Evolutionary conservation across 768 basidiomycete species (phyloP), one percentile per base, ranked within the genome.

Genomic region (Xerocomellus amylosporus): DNA sequence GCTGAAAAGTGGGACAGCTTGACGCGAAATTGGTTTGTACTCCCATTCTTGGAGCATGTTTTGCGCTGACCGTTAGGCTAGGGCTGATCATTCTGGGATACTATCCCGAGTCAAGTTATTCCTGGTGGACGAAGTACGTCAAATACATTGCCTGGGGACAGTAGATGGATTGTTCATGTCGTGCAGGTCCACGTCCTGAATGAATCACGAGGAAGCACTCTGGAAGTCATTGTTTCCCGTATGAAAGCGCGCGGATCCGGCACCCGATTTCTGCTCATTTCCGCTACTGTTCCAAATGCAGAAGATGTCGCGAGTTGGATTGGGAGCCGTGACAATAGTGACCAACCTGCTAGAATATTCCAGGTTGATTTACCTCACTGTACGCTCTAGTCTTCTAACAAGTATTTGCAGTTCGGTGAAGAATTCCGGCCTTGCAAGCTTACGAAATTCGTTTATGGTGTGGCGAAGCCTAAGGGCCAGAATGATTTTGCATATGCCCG

Each of bases 1-100:
- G 91, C 90, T 2, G 96, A 99, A 72, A 99, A 99, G 72, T 95
- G 93, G 88, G 96, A 98, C 61, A 89, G 90, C 46, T 72, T 99
- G 52, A 98, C 95, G 7, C 79, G 96, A 41, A 88, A 85, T 62
- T 95, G 89, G 92, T 90, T 86, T 85, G 72, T 51, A n/a, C 12
- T 3, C 43, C 51, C 9, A 8, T 54, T n/a, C 30, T 26, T 26
- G n/a, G 24, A 24, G 30, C 19, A 37, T 45, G 41, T 12, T 24
- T 57, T 44, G 46, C 39, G 8, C 49, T 51, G 33, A 65, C 51
- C 19, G 17, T 37, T 59, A 4, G 8, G 49, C 36, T 49, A 86
- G 87, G 84, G 71, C 74, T 49, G 83, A 83, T 49, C 82, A 91
- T 58, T 74, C 78, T n/a, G 74, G 79, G 26, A 81, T 90, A 33